These are phyloP conservation scores for Mycena latifolia DNA, from an alignment of 768 basidiomycete genomes.

Conservation along the genomic window DNA sequence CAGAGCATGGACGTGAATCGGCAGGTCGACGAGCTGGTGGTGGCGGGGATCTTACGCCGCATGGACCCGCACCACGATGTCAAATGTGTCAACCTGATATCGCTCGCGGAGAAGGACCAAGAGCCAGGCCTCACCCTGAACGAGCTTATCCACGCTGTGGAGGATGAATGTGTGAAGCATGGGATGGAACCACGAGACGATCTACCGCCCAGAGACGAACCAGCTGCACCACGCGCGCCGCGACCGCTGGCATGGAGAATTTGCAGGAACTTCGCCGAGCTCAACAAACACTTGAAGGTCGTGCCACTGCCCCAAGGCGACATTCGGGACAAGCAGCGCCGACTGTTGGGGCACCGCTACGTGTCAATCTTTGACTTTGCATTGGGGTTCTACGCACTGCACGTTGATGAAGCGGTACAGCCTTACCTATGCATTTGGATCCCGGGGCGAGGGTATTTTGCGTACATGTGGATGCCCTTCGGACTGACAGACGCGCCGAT, in stretches of 20 bases:
- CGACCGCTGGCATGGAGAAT: conserved; percentile 47
- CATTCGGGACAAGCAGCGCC: conserved; percentile 52
- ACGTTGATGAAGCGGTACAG: conserved; percentile 32
- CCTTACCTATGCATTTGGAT: conserved; percentile 52
- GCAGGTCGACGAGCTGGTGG: conserved; percentile 47
- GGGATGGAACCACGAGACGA: conserved; percentile 39
- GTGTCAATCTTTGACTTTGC: conserved; percentile 52
- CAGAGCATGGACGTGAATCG: conserved; percentile 48
- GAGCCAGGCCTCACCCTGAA: conserved; percentile 43
- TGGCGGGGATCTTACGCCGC: conserved; percentile 47
- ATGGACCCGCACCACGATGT: conserved; percentile 45
- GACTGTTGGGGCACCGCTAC: conserved; percentile 50
- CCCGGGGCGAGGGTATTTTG: conserved; percentile 51
- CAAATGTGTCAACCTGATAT: conserved; percentile 49
- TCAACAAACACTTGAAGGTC: conserved; percentile 48
- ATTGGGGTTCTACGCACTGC: conserved; percentile 48
- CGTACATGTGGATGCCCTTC: conserved; percentile 53
- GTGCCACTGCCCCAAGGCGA: conserved; percentile 51
- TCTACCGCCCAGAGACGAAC: conserved; percentile 35
- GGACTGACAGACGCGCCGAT: conserved; percentile 55
- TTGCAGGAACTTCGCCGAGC: conserved; percentile 51
- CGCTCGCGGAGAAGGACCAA: conserved; percentile 52
- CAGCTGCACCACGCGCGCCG: neutral
- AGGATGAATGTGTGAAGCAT: conserved; percentile 46
- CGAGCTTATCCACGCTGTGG: conserved; percentile 48